Evolutionary conservation across 2,329 filamentous ascomycete species (phyloP).

Genomic region (Cadophora gregata): DNA sequence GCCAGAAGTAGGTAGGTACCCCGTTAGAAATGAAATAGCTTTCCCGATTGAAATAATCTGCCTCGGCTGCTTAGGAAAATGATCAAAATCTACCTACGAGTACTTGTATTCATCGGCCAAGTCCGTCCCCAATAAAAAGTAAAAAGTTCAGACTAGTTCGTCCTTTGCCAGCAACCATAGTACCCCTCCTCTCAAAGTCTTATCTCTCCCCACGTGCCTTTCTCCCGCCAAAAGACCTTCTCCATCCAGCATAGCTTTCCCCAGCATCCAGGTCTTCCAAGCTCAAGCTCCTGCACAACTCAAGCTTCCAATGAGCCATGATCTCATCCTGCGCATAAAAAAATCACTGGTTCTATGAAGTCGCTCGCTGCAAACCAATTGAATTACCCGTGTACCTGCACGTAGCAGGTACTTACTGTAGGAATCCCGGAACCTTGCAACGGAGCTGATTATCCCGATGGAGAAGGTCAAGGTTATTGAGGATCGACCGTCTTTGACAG

Average conservation of each 20-base stretch:
- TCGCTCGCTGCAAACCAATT: slow-evolving; percentile 8
- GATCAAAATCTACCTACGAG: neutral
- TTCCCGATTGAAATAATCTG: no score
- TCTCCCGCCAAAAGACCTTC: slow-evolving; percentile 15
- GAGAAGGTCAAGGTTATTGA: slow-evolving; percentile 14
- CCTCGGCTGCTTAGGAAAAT: no score
- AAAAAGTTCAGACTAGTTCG: neutral
- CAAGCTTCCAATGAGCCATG: slow-evolving; percentile 14
- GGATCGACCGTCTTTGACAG: neutral
- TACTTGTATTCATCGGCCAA: slow-evolving; percentile 5
- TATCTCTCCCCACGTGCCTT: slow-evolving; percentile 21
- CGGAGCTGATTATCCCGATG: neutral
- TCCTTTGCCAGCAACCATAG: neutral
- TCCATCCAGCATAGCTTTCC: slow-evolving; percentile 17
- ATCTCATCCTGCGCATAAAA: slow-evolving; percentile 17
- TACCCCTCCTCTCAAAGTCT: slow-evolving; percentile 1
- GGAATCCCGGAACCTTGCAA: no score
- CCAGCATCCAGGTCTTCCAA: neutral
- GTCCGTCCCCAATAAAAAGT: neutral
- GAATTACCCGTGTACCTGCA: slow-evolving; percentile 17
- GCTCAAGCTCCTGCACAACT: neutral
- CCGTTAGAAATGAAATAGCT: no score
- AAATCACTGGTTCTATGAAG: slow-evolving; percentile 18
- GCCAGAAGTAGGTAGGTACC: no score
- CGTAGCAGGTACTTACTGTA: neutral